A percentile compares a stretch with the other conserved stretches of the same genome.
Evolutionary conservation across 2,329 filamentous ascomycete genomes (phyloP).

Genomic region (Elsinoe necatrix): DNA sequence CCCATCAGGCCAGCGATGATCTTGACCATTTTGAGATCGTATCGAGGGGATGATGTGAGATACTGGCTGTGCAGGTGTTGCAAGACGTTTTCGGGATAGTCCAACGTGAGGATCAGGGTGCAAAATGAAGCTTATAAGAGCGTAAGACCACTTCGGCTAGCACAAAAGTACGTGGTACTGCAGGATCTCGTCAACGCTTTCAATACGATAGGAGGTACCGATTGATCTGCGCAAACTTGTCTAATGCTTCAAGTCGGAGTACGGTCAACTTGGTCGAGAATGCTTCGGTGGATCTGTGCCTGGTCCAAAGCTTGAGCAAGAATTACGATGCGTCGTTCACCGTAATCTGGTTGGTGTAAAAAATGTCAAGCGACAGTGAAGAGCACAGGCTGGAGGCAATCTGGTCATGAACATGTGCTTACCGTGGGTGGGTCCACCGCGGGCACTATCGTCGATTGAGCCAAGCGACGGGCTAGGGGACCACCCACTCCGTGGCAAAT

Average conservation of each 20-base stretch:
- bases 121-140: neutral
- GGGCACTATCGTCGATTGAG: no score
- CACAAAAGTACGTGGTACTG: neutral
- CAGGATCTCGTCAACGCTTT: no score
- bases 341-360: neutral
- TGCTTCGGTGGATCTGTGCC: no score
- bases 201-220: neutral
- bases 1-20: constrained; percentile 27
- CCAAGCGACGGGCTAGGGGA: no score
- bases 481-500: no score
- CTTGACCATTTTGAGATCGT: constrained; percentile 22
- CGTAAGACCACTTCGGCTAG: neutral
- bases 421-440: neutral
- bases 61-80: neutral
- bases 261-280: neutral
- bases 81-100: neutral
- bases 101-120: neutral
- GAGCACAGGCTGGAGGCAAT: neutral
- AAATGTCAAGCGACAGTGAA: neutral
- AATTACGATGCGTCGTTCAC: neutral
- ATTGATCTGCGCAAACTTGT: no score
- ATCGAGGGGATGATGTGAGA: neutral
- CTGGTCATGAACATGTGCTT: neutral
- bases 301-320: neutral
- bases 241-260: neutral